Base-by-base conservation (phyloP, 768 basidiomycete species). In the Vararia minispora region DNA sequence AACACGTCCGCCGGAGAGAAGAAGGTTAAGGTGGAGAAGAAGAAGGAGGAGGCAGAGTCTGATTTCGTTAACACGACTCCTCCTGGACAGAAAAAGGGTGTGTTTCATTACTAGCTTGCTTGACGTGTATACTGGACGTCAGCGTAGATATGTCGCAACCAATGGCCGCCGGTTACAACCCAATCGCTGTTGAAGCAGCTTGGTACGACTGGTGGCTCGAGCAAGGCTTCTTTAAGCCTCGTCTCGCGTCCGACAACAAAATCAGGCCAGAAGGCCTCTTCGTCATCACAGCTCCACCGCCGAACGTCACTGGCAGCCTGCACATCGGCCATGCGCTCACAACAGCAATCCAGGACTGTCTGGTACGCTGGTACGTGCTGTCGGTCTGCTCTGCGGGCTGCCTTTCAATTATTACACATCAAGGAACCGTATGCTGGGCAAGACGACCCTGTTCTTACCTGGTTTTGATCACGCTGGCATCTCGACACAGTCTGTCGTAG, bases 391-490 rank as follows among this genome's bases (percentile, higher is more conserved):
- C 14, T 9, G 14, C 30, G 23, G 14, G 10, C 17, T 28, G 22
- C 11, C 3, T 13, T 12, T 20, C 23, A 21, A 21, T 22, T 31
- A 16, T 28, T n/a, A 4, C 13, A 35, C 36, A 39, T 12, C 13
- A 39, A 90, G 87, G 89, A 89, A 91, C 57, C 88, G 94, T 24
- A 99, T 98, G 95, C 63, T 83, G 28, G 94, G 94, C 2, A 86
- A 79, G 61, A 88, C 87, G 8, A 82, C 85, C 0, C 66, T 98
- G 1, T 98, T 83, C 53, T 74, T 79, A 2, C 95, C 95, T 0
- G 95, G 95, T 12, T 99, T 92, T 53, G 95, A 99, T 59, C 95
- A 99, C 52, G 95, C 95, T 0, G 92, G 94, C 41, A 98, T 99
- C 44, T 92, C 92, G 0, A 98, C 95, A 0, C 95, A 99, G 60